Percentiles rank a stretch among this genome's conserved stretches.
These are phyloP conservation scores for Naganishia vaughanmartiniae DNA, from an alignment of 768 basidiomycete genomes.

Conservation along the genomic window DNA sequence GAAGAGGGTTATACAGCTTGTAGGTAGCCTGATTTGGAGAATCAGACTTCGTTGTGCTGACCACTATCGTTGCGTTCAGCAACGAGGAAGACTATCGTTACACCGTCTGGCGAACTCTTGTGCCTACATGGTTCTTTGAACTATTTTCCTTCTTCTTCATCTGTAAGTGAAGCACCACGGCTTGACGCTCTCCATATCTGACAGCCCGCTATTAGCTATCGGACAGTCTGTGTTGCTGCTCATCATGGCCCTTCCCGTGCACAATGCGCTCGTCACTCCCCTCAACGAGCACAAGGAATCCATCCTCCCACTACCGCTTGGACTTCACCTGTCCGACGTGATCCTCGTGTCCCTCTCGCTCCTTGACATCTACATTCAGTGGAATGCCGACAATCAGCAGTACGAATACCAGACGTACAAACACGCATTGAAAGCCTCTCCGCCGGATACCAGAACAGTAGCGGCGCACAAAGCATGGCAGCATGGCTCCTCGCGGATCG, in stretches of 20 bases:
- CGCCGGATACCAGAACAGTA: conserved; percentile 1
- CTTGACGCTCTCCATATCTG: not conserved
- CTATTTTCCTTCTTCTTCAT: conserved; percentile 71
- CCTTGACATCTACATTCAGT: conserved; percentile 65
- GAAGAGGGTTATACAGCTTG: conserved; percentile 76
- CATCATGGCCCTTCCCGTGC: conserved; percentile 55
- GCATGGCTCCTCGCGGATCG: conserved; percentile 16
- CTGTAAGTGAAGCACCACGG: conserved; percentile 51
- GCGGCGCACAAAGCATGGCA: conserved; percentile 5
- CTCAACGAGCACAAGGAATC: conserved; percentile 31
- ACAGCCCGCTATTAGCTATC: conserved; percentile 55
- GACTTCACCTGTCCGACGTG: conserved; percentile 65
- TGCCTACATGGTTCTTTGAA: conserved; percentile 62
- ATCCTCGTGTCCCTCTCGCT: conserved; percentile 63
- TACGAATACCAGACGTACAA: conserved; percentile 76
- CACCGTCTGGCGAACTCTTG: conserved; percentile 66
- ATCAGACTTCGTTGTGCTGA: not conserved
- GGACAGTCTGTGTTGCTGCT: conserved; percentile 80
- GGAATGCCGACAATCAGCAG: conserved; percentile 87
- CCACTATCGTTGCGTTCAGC: conserved; percentile 50
- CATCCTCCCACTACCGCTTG: conserved; percentile 41
- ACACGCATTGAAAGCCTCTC: conserved; percentile 47
- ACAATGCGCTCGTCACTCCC: conserved; percentile 50
- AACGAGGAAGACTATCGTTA: conserved; percentile 91
- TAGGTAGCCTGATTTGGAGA: conserved; percentile 50